Conservation (phyloP, 192 early-diverging fungal genomes). For the Podila epigama region DNA sequence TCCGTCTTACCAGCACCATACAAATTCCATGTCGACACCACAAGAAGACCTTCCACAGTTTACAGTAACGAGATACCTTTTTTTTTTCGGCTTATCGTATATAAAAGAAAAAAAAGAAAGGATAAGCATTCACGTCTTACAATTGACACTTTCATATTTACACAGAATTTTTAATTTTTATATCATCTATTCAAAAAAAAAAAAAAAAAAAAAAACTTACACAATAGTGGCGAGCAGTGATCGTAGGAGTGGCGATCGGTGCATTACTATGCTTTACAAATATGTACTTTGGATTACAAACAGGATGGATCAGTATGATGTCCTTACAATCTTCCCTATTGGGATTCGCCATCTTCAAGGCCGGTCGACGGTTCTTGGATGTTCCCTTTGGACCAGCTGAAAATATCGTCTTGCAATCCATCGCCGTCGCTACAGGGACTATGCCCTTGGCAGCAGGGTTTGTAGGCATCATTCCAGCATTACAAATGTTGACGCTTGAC, state of each 20-base stretch:
- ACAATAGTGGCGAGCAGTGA: constrained; percentile 55
- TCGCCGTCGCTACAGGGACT: constrained; percentile 83
- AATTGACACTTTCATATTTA: neutral
- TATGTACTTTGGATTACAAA: constrained; percentile 89
- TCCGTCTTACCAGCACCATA: neutral
- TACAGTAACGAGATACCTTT: constrained; percentile 27
- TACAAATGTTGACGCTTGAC: constrained; percentile 68
- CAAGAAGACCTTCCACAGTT: constrained; percentile 40
- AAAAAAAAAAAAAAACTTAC: too few species aligned
- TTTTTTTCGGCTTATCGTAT: neutral
- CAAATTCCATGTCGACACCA: neutral
- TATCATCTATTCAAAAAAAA: too few species aligned
- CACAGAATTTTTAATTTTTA: too few species aligned
- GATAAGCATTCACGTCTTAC: too few species aligned
- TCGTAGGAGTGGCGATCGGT: constrained; percentile 73
- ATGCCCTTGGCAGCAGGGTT: constrained; percentile 86
- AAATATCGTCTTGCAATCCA: constrained; percentile 87
- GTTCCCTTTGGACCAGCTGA: constrained; percentile 78
- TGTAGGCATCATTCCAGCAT: constrained; percentile 83
- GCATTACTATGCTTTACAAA: constrained; percentile 83
- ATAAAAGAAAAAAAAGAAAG: neutral
- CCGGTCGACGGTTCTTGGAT: constrained; percentile 47
- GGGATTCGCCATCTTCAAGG: constrained; percentile 82
- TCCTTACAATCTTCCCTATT: constrained; percentile 75
- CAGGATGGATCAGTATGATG: constrained; percentile 85